Evolutionary conservation across 164 flowering plant species (phyloP), one percentile per base, ranked within the genome.

Genomic region (Hamamelis virginiana): DNA sequence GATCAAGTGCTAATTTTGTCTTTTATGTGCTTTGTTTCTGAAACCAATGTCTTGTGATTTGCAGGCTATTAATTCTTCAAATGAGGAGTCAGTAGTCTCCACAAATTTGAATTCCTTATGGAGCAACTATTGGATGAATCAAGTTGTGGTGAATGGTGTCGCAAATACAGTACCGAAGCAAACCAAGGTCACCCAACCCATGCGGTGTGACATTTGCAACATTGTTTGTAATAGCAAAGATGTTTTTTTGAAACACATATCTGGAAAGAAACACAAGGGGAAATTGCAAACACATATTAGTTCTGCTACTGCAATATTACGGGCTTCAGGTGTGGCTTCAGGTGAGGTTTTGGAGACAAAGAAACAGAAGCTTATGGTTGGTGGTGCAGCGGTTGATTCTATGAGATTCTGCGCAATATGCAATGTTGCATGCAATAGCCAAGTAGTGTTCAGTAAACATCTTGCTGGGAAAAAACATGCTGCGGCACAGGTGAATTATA

Each of bases 401-500:
- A 55, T 62, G 47, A 69, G 53, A 52, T 21, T 64, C 9, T 78
- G 81, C 62, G 61, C 75, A 11, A 55, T 69, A 65, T 78, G 78
- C 69, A 75, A 69, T 59, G 69, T 72, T 69, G 62, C 45, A 6
- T 78, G 81, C 76, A 78, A 69, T 63, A 69, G 78, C 61, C 55
- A 72, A 59, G 74, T 72, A 25, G 65, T 58, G 33, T 72, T 69
- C 22, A 1, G 21, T 22, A 27, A 52, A 25, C 81, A 78, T 63
- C 48, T 72, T 43, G 55, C 69, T 62, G 81, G 76, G 38, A 75
- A 68, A 69, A 75, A 69, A 27, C 81, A 78, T 69, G 66, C 71
- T 33, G 41, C n/a, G n/a, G n/a, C 71, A 12, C 75, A 75, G 81
- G 78, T 75, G 51, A 67, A 51, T 27, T 43, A 19, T 22, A 62